phyloP scores from a whole-genome alignment of 805 yeast species.

The Priceomyces medius region DNA sequence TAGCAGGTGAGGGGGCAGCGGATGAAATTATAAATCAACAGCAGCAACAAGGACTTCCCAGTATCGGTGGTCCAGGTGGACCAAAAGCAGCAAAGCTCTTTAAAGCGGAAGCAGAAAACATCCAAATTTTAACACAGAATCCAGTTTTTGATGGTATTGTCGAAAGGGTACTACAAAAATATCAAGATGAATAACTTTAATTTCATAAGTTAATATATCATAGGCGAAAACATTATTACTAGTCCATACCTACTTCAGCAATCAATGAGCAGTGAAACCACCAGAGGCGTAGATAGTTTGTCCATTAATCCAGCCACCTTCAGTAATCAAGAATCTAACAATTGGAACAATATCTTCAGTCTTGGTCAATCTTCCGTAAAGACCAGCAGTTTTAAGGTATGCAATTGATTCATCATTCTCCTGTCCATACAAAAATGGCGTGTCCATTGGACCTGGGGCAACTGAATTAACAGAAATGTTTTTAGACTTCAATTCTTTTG shows the following conservation, averaged over 20 bases:
- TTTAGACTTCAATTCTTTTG: slow-evolving; percentile 49
- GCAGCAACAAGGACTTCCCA: slow-evolving; percentile 38
- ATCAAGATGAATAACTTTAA: neutral
- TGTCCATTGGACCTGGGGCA: slow-evolving; percentile 69
- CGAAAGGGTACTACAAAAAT: slow-evolving; percentile 43
- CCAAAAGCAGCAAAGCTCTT: slow-evolving; percentile 65
- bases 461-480: slow-evolving; percentile 53
- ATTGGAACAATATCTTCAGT: slow-evolving; percentile 64
- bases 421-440: slow-evolving; percentile 63
- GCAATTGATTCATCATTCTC: slow-evolving; percentile 53
- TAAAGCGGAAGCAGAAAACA: slow-evolving; percentile 68
- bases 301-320: slow-evolving; percentile 70
- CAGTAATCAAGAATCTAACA: slow-evolving; percentile 56
- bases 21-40: slow-evolving; percentile 47
- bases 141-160: slow-evolving; percentile 59
- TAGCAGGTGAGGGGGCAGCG: slow-evolving; percentile 54
- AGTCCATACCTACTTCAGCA: neutral
- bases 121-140: slow-evolving; percentile 59
- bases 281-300: slow-evolving; percentile 66
- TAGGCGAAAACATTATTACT: neutral
- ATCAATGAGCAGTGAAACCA: slow-evolving; percentile 61
- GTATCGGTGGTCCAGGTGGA: slow-evolving; percentile 53
- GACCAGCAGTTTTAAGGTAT: slow-evolving; percentile 52
- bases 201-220: neutral
- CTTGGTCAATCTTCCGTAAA: slow-evolving; percentile 53